These are phyloP conservation scores for Corniculantispora saksenae DNA, from an alignment of 2,329 filamentous ascomycete species.

Conservation along the genomic window DNA sequence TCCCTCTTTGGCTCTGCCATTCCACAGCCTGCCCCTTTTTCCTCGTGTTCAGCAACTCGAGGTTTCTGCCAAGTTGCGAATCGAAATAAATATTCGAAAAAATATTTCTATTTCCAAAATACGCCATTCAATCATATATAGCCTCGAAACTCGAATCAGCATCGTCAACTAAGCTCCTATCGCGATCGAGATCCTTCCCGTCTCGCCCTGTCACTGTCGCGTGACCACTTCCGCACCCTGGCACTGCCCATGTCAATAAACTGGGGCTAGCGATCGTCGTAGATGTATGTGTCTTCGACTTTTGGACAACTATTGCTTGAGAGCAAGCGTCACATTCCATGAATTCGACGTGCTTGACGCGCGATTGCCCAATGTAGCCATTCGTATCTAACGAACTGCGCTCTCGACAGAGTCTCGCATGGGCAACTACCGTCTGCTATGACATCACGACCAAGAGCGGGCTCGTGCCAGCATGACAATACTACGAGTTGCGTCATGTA, in stretches of 20 bases:
- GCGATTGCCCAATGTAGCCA: no score
- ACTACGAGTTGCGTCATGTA: no score
- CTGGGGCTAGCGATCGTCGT: background rate
- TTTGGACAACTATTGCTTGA: background rate
- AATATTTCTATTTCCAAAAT: background rate
- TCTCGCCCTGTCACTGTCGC: background rate
- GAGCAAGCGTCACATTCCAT: background rate
- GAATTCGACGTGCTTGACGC: background rate
- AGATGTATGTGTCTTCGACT: background rate
- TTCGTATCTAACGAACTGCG: no score
- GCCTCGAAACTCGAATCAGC: no score
- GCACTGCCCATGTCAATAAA: background rate
- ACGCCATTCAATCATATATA: background rate
- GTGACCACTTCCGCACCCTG: background rate
- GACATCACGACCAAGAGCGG: no score
- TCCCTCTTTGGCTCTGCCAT: background rate
- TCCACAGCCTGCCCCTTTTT: slow-evolving; percentile 8
- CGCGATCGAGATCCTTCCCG: background rate
- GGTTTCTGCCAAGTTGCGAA: background rate
- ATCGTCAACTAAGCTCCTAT: background rate
- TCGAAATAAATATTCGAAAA: background rate
- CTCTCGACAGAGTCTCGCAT: no score
- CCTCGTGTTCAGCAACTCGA: background rate
- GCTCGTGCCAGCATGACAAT: no score
- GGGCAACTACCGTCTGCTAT: no score